Base-by-base conservation (phyloP, 352 stramenopile species). In the Paralagenidium karlingii region DNA sequence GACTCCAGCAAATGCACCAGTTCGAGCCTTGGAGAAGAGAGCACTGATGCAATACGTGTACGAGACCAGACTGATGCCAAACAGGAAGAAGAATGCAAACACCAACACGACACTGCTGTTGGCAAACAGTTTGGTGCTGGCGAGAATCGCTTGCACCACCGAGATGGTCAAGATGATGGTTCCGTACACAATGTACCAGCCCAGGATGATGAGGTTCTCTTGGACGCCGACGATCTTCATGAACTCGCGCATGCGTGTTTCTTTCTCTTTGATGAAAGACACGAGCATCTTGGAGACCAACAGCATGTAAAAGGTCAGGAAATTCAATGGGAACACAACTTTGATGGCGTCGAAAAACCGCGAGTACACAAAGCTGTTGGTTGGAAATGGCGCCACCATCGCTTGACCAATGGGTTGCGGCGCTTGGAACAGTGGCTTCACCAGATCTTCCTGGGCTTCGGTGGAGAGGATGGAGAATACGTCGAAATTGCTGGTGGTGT, bases 141-240 rank as follows among this genome's bases (percentile, higher is more conserved):
- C 63, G 4, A 53, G 56, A 3, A 75, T 9, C 0, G 68, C 63
- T 38, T 81, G 63, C 8, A 85, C 38, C 1, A 78, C 24, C 1
- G 68, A 60, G 4, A 59, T 59, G 1, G 71, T n/a, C 5, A 78
- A 18, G 18, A 83, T 50, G 4, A 88, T 58, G 20, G 53, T 45
- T 2, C 85, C 8, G 34, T 95, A 95, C 8, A 77, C 90, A 26
- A 96, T 22, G 5, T 94, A 53, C 75, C 75, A 88, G 2, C 63
- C 56, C 8, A 46, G 12, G 12, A 55, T 21, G 24, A 55, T 50
- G 11, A 42, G 13, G 6, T 10, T 25, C 5, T 55, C 47, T 16
- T 16, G 13, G 7, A 80, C 65, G 10, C 69, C 69, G 26, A 81
- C 47, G 34, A 83, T 83, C 41, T 83, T 83, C 50, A 83, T 69